A percentile compares a stretch with the other conserved stretches of the same genome.
Evolutionary conservation across 345 rosid genomes (phyloP).

Genomic region (Euclidium syriacum): DNA sequence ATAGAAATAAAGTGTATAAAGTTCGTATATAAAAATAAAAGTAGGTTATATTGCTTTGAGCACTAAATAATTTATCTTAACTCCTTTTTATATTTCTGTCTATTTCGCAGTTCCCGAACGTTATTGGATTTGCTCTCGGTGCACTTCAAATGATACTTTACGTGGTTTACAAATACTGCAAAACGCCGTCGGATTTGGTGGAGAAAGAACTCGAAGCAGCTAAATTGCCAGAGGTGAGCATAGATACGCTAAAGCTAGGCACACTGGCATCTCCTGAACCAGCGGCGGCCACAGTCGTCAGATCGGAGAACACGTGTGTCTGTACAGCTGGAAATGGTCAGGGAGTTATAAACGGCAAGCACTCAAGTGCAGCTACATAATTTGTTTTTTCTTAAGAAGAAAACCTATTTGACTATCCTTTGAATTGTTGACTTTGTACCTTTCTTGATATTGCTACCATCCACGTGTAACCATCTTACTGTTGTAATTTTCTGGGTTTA

Average conservation of each 20-base stretch:
- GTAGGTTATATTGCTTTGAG: slow-evolving; percentile 17
- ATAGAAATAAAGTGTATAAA: slow-evolving; percentile 2
- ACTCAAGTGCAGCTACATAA: slow-evolving; percentile 7
- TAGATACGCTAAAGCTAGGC: slow-evolving; percentile 28
- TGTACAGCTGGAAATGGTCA: slow-evolving; percentile 16
- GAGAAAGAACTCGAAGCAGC: slow-evolving; percentile 29
- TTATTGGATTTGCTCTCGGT: slow-evolving; percentile 46
- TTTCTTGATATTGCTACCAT: background rate
- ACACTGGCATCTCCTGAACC: slow-evolving; percentile 24
- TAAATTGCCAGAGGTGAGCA: slow-evolving; percentile 25
- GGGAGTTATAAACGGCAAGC: slow-evolving; percentile 20
- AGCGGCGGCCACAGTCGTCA: slow-evolving; percentile 3
- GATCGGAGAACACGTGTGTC: slow-evolving; percentile 1
- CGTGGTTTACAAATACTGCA: slow-evolving; percentile 37
- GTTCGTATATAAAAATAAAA: slow-evolving; percentile 3
- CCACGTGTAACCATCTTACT: slow-evolving; percentile 6
- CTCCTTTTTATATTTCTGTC: background rate
- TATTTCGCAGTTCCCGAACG: slow-evolving; percentile 44
- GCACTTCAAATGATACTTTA: slow-evolving; percentile 51
- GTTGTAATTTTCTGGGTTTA: background rate
- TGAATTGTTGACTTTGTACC: slow-evolving; percentile 25
- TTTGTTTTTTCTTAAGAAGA: background rate
- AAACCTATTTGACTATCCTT: slow-evolving; percentile 6
- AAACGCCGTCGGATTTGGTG: slow-evolving; percentile 29
- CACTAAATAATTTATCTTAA: slow-evolving; percentile 11